Evolutionary conservation across 2,329 filamentous ascomycete genomes (phyloP), one percentile per base, ranked within the genome.

Genomic region (Dactylellina leptospora): DNA sequence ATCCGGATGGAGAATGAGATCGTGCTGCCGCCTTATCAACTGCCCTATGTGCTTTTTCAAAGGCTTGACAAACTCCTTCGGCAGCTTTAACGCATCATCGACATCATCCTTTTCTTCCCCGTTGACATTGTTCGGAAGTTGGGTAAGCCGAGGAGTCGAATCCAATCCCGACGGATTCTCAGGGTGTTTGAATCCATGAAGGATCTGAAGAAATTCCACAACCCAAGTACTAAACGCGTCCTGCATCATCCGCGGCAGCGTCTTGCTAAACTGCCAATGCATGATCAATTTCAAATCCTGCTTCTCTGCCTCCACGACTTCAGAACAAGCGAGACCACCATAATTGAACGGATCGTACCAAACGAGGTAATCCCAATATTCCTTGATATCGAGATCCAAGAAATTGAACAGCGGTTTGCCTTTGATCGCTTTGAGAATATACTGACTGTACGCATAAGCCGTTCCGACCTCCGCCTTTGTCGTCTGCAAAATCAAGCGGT

Each of bases 261-360:
- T 97, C 0, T 91, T 93, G 47, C 88, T 90, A 78, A 99, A 89
- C 79, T 99, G 95, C 96, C 96, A 99, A 80, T 96, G 91, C 93
- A 99, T 97, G 77, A 99, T 87, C 9, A 90, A 95, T 76, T 97
- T 90, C 11, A 97, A 85, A 2, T 86, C 85, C 78, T 97, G 92
- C 45, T 90, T 87, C 3, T 76, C 74, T 11, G 71, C 75, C 40
- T 77, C 75, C 3, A 74, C 84, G 2, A 97, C 90, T 77, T 95
- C 87, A 53, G 89, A 87, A 75, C 92, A 96, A 2, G 91, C 95
- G 78, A 96, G 96, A 72, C 95, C 95, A 61, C 95, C 96, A 77
- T 97, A 97, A 82, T 99, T 99, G 84, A 93, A 97, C 80, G 97
- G 92, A 76, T 99, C 95, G 76, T 97, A 97, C 95, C 95, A 99